phyloP scores from a whole-genome alignment of 768 basidiomycete species.

The Russula lepida region DNA sequence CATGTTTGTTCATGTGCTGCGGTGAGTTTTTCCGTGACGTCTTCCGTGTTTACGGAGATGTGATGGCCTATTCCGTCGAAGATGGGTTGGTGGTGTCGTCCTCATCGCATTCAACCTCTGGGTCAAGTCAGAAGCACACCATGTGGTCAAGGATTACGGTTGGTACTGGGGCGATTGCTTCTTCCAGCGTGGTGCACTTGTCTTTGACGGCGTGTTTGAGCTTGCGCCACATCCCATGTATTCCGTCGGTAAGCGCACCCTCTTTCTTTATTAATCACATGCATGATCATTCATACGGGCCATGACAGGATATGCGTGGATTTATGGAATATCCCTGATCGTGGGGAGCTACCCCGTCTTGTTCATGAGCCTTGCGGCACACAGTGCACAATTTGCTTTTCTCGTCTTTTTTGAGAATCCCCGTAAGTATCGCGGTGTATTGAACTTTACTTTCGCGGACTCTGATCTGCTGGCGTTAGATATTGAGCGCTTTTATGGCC shows the following conservation, averaged over 20 bases:
- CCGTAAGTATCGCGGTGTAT: conserved; percentile 45
- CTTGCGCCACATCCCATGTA: conserved; percentile 94
- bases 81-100: conserved; percentile 80
- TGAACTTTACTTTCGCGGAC: not conserved
- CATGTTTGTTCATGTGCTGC: conserved; percentile 60
- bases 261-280: not conserved
- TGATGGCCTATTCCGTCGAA: conserved; percentile 24
- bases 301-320: conserved; percentile 79
- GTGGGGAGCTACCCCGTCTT: conserved; percentile 84
- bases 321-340: conserved; percentile 91
- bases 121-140: conserved; percentile 97
- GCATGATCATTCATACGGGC: not conserved
- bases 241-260: conserved; percentile 51
- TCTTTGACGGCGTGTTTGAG: conserved; percentile 98
- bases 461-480: conserved; percentile 40
- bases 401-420: conserved; percentile 95
- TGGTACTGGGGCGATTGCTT: conserved; percentile 97
- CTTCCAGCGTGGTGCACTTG: conserved; percentile 85
- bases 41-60: conserved; percentile 2
- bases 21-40: conserved; percentile 36
- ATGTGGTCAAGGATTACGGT: conserved; percentile 95
- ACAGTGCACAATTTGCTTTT: conserved; percentile 96
- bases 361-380: conserved; percentile 88
- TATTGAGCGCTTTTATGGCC: conserved; percentile 89
- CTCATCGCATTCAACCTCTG: conserved; percentile 94